A percentile compares a stretch with the other conserved stretches of the same genome.
Conservation (phyloP, 2,329 filamentous ascomycete genomes). For the Biscogniauxia mediterranea region DNA sequence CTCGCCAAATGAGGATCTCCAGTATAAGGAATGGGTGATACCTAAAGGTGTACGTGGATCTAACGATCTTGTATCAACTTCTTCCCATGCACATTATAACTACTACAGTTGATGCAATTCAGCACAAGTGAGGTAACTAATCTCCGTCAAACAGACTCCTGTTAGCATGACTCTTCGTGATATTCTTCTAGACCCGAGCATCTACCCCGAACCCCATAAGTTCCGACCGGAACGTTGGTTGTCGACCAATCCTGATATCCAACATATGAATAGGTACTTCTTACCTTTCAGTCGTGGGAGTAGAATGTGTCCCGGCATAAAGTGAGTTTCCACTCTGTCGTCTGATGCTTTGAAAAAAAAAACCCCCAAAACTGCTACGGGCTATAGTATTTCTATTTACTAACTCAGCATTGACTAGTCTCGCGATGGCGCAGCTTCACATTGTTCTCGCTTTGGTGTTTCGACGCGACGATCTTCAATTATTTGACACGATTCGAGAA, state of each 20-base stretch:
- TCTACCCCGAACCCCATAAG: slow-evolving; percentile 12
- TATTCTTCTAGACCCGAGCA: slow-evolving; percentile 16
- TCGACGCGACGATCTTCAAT: not conserved
- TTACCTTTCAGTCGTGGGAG: slow-evolving; percentile 16
- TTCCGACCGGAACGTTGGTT: slow-evolving; percentile 20
- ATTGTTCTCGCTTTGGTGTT: slow-evolving; percentile 4
- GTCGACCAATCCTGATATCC: slow-evolving; percentile 15
- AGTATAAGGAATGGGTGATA: slow-evolving; percentile 16
- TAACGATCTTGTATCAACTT: no score
- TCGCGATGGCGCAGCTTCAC: slow-evolving; percentile 7
- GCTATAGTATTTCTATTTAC: no score
- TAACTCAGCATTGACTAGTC: not conserved
- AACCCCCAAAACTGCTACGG: no score
- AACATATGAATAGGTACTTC: slow-evolving; percentile 11
- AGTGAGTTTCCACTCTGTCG: slow-evolving; percentile 10
- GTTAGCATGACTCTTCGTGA: slow-evolving; percentile 19
- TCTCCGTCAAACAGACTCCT: slow-evolving; percentile 8
- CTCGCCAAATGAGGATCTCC: slow-evolving; percentile 11
- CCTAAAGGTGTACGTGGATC: slow-evolving; percentile 16
- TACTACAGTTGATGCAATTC: no score
- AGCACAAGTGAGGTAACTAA: not conserved
- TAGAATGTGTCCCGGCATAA: slow-evolving; percentile 16
- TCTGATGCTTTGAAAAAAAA: no score
- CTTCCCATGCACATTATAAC: no score
- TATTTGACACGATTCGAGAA: slow-evolving; percentile 4